Evolutionary conservation across 164 flowering plant genomes (phyloP).

Genomic region (Kalanchoe fedtschenkoi): DNA sequence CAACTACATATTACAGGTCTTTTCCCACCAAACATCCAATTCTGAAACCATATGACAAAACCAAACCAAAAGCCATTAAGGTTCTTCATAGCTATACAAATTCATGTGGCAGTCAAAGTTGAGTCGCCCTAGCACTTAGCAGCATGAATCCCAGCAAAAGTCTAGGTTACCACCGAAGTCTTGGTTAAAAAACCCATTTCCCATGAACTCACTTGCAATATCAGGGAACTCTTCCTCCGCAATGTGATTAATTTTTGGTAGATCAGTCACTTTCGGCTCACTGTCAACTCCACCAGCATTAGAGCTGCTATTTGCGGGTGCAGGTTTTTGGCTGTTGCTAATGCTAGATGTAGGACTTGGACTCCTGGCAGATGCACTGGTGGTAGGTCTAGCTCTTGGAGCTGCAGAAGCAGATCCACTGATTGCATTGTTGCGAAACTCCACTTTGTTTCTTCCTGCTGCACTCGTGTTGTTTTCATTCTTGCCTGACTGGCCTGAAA

Average conservation of each 20-base stretch:
- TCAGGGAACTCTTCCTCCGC: conserved; percentile 52
- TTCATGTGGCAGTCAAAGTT: neutral
- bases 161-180: conserved; percentile 48
- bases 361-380: conserved; percentile 19
- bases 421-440: conserved; percentile 24
- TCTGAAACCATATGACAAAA: neutral
- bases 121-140: conserved; percentile 5
- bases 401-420: conserved; percentile 16
- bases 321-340: conserved; percentile 48
- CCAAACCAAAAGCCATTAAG: neutral
- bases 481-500: conserved; percentile 34
- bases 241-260: conserved; percentile 34
- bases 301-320: conserved; percentile 37
- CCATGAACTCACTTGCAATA: conserved; percentile 51
- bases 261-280: conserved; percentile 32
- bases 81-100: neutral
- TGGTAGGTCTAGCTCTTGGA: conserved; percentile 7
- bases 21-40: neutral
- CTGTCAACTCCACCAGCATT: conserved; percentile 36
- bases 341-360: conserved; percentile 29
- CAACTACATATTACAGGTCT: neutral
- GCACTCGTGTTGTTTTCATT: conserved; percentile 19
- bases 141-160: conserved; percentile 57
- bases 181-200: conserved; percentile 44
- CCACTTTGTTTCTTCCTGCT: conserved; percentile 19